These are phyloP conservation scores for Pseudogymnoascus sp. DNA, from an alignment of 2,329 filamentous ascomycete genomes.

Conservation along the genomic window DNA sequence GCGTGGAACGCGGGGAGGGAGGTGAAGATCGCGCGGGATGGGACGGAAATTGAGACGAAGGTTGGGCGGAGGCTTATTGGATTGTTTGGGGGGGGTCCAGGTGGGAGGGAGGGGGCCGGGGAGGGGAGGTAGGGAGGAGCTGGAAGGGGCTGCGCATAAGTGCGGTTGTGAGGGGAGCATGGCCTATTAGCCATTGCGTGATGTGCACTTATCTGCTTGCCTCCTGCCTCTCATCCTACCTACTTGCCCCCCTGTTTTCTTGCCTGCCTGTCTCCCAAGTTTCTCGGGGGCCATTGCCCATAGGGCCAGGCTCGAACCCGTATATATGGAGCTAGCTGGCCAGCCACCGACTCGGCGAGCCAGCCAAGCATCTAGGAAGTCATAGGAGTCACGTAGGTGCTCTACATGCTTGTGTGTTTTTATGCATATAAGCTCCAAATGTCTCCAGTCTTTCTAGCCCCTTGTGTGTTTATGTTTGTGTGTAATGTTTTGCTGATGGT, in stretches of 20 bases:
- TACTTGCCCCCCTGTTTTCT: background rate
- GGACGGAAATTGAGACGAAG: constrained; percentile 80
- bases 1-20: constrained; percentile 93
- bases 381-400: background rate
- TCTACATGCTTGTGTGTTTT: constrained; percentile 1
- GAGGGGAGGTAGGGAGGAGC: background rate
- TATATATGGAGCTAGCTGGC: constrained; percentile 3
- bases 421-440: background rate
- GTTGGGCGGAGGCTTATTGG: constrained; percentile 69
- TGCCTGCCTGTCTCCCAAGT: background rate
- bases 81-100: constrained; percentile 57
- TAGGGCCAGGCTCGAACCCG: background rate
- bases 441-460: background rate
- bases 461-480: background rate
- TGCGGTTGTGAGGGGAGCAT: background rate
- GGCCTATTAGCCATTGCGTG: background rate
- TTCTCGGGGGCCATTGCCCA: background rate
- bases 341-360: background rate
- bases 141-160: background rate
- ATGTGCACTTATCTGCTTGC: background rate
- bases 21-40: constrained; percentile 91
- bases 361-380: background rate
- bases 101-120: background rate
- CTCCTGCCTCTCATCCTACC: background rate
- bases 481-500: background rate